A percentile compares a stretch with the other conserved stretches of the same genome.
These are phyloP conservation scores for Pichia californica DNA, from an alignment of 805 yeast species.

Conservation along the genomic window DNA sequence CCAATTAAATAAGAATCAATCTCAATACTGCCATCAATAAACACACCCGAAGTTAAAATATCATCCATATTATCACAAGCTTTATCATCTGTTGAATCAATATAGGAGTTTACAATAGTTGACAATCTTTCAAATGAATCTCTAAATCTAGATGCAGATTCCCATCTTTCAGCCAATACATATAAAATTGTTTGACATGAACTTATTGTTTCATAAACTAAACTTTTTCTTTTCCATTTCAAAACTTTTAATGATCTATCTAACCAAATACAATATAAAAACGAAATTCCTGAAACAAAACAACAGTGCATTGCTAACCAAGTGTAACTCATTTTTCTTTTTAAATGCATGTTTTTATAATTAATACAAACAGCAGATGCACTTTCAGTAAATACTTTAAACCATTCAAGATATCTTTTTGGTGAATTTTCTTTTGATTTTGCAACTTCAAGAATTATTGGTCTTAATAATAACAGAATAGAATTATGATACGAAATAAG, in stretches of 20 bases:
- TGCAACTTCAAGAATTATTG: slow-evolving; percentile 23
- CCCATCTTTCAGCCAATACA: slow-evolving; percentile 28
- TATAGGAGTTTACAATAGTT: slow-evolving; percentile 7
- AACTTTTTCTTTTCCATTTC: slow-evolving; percentile 20
- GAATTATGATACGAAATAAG: slow-evolving; percentile 31
- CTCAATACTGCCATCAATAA: slow-evolving; percentile 14
- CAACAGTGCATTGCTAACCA: slow-evolving; percentile 30
- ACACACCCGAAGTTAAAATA: slow-evolving; percentile 8
- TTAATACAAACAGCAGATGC: slow-evolving; percentile 27
- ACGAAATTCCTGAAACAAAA: slow-evolving; percentile 28
- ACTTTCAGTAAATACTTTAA: slow-evolving; percentile 28
- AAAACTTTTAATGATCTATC: slow-evolving; percentile 21
- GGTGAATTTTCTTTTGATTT: slow-evolving; percentile 14
- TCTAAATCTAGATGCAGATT: slow-evolving; percentile 22
- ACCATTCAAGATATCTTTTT: slow-evolving; percentile 26
- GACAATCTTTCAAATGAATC: slow-evolving; percentile 27
- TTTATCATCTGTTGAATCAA: slow-evolving; percentile 3
- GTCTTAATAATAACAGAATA: slow-evolving; percentile 26
- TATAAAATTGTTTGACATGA: slow-evolving; percentile 26
- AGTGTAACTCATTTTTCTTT: slow-evolving; percentile 24
- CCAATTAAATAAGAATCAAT: slow-evolving; percentile 13
- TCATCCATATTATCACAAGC: background rate
- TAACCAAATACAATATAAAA: slow-evolving; percentile 29
- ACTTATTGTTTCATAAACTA: slow-evolving; percentile 26
- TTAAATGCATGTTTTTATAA: slow-evolving; percentile 23